These are phyloP conservation scores for Alternaria triticimaculans DNA, from an alignment of 2,329 filamentous ascomycete genomes.

Conservation along the genomic window DNA sequence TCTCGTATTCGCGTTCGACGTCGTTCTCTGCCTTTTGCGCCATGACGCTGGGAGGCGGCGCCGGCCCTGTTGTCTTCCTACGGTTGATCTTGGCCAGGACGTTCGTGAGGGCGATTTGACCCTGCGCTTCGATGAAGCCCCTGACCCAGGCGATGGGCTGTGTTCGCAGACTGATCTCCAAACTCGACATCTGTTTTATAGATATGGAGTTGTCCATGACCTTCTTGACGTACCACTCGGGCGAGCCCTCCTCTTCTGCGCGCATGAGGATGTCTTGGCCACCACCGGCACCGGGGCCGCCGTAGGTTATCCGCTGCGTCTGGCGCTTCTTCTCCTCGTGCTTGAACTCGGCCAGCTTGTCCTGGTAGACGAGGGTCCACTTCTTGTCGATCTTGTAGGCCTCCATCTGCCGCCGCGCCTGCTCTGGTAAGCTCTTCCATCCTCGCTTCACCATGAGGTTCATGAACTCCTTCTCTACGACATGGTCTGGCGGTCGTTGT, in stretches of 20 bases:
- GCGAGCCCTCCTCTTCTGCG: conserved; percentile 92
- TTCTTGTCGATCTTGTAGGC: conserved; percentile 94
- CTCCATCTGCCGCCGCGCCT: conserved; percentile 93
- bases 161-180: conserved; percentile 92
- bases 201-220: conserved; percentile 96
- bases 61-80: conserved; percentile 76
- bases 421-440: conserved; percentile 95
- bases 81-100: conserved; percentile 93
- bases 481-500: conserved; percentile 74
- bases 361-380: conserved; percentile 96
- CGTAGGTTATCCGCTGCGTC: conserved; percentile 69
- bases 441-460: conserved; percentile 96
- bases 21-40: conserved; percentile 71
- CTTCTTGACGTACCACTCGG: conserved; percentile 97
- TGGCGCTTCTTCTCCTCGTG: conserved; percentile 88
- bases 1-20: conserved; percentile 92
- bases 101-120: conserved; percentile 93
- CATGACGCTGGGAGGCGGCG: conserved; percentile 62
- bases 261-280: conserved; percentile 71
- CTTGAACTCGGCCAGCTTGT: conserved; percentile 90
- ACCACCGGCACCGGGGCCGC: conserved; percentile 49
- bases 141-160: conserved; percentile 98
- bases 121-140: conserved; percentile 95
- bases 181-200: conserved; percentile 86
- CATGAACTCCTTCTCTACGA: conserved; percentile 90